phyloP scores from a whole-genome alignment of 345 rosid species.

The Bretschneidera sinensis region DNA sequence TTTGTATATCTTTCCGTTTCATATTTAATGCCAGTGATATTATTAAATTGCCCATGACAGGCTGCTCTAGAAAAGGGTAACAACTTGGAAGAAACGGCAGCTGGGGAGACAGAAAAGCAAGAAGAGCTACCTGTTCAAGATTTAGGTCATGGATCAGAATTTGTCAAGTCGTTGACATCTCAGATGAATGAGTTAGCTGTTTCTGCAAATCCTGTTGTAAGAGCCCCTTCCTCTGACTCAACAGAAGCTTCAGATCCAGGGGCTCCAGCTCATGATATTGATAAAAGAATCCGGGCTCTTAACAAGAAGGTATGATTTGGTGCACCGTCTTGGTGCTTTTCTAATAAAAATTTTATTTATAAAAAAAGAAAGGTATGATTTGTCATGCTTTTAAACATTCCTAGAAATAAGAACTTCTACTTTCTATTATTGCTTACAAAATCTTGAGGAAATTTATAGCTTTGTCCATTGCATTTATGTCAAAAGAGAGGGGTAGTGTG shows the following conservation, averaged over 20 bases:
- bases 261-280: slow-evolving; percentile 50
- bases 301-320: slow-evolving; percentile 75
- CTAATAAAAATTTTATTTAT: too few relatives aligned
- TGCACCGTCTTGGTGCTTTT: too few relatives aligned
- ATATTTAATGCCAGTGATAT: slow-evolving; percentile 1
- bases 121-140: slow-evolving; percentile 25
- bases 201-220: slow-evolving; percentile 39
- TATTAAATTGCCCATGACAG: slow-evolving; percentile 26
- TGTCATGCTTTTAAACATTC: slow-evolving; percentile 7
- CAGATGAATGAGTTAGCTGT: slow-evolving; percentile 58
- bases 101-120: slow-evolving; percentile 35
- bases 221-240: slow-evolving; percentile 29
- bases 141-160: slow-evolving; percentile 30
- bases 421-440: background rate
- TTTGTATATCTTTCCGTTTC: background rate
- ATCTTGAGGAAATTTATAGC: background rate
- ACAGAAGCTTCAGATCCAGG: slow-evolving; percentile 32
- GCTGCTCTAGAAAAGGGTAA: slow-evolving; percentile 71
- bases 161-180: slow-evolving; percentile 55
- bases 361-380: slow-evolving; percentile 76
- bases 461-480: background rate
- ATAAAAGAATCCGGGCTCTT: slow-evolving; percentile 79
- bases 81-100: slow-evolving; percentile 35
- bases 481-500: too few relatives aligned
- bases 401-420: background rate